Evolutionary conservation across 345 rosid genomes (phyloP).

Genomic region (Linum usitatissimum): DNA sequence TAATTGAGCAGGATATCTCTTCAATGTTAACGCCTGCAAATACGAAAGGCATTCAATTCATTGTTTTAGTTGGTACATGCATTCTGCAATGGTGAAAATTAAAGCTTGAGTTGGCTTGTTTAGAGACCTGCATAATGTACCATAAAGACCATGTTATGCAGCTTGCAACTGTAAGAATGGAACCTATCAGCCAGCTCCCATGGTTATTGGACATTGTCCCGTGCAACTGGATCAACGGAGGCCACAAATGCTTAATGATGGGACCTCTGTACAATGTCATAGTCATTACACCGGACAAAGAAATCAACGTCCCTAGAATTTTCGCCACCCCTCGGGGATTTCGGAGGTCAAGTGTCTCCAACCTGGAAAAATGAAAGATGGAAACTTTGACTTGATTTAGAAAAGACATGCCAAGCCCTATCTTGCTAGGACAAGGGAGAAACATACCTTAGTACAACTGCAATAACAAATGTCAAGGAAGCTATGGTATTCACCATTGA

Average conservation of each 20-base stretch:
- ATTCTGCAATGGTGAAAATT: background rate
- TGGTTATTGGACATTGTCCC: constrained; percentile 17
- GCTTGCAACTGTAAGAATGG: constrained; percentile 45
- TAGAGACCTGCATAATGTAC: constrained; percentile 59
- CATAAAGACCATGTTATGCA: constrained; percentile 50
- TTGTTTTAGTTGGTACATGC: background rate
- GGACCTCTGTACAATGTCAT: constrained; percentile 59
- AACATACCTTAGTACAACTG: constrained; percentile 30
- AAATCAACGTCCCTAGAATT: constrained; percentile 38
- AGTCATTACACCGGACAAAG: constrained; percentile 40
- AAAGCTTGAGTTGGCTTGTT: constrained; percentile 2
- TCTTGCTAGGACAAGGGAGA: background rate
- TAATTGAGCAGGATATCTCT: constrained; percentile 52
- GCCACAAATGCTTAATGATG: constrained; percentile 24
- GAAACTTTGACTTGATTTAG: background rate
- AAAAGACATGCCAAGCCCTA: background rate
- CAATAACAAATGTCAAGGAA: constrained; percentile 40
- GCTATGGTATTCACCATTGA: constrained; percentile 39
- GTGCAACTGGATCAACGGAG: constrained; percentile 31
- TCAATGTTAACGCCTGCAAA: constrained; percentile 41
- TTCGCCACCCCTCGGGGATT: constrained; percentile 45
- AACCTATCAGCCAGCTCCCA: constrained; percentile 51
- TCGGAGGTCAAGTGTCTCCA: constrained; percentile 45
- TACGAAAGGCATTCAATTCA: background rate
- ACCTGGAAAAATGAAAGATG: constrained; percentile 17